phyloP scores from a whole-genome alignment of 192 early-diverging fungal species.

The Coemansia asiatica region DNA sequence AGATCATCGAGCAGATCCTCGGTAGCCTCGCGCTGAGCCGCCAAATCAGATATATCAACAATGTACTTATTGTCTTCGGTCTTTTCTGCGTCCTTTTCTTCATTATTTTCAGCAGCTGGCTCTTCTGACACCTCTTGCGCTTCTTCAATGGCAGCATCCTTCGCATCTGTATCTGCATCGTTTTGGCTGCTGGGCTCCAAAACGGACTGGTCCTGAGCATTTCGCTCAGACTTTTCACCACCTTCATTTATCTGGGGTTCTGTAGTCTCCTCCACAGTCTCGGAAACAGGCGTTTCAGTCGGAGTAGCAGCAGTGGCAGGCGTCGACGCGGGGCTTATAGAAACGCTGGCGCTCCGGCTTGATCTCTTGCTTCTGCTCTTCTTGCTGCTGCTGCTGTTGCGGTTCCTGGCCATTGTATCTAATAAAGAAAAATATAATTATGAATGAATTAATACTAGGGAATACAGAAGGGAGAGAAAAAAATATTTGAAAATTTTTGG shows the following conservation, averaged over 20 bases:
- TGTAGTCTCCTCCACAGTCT: too few species aligned
- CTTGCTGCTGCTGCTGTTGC: constrained; percentile 22
- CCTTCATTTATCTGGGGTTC: too few species aligned
- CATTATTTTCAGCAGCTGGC: background rate
- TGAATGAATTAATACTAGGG: background rate
- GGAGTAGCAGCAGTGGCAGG: constrained; percentile 7
- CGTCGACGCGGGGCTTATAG: constrained; percentile 19
- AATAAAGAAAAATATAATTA: constrained; percentile 1
- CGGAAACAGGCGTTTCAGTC: background rate
- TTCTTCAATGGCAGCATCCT: background rate
- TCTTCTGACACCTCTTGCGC: background rate
- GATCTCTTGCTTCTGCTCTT: constrained; percentile 24
- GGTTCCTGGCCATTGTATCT: constrained; percentile 36
- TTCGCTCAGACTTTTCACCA: too few species aligned
- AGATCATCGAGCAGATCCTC: constrained; percentile 24
- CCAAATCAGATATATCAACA: constrained; percentile 4
- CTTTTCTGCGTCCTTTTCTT: background rate
- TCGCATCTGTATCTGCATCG: background rate
- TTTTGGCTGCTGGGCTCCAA: too few species aligned
- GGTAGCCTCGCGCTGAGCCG: constrained; percentile 6
- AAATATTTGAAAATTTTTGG: too few species aligned
- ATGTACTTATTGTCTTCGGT: constrained; percentile 10
- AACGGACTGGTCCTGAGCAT: too few species aligned
- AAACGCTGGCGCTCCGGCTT: constrained; percentile 25
- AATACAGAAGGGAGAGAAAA: background rate